Evolutionary conservation across 805 yeast species (phyloP), one percentile per base, ranked within the genome.

Genomic region (Alloascoidea hylecoeti): DNA sequence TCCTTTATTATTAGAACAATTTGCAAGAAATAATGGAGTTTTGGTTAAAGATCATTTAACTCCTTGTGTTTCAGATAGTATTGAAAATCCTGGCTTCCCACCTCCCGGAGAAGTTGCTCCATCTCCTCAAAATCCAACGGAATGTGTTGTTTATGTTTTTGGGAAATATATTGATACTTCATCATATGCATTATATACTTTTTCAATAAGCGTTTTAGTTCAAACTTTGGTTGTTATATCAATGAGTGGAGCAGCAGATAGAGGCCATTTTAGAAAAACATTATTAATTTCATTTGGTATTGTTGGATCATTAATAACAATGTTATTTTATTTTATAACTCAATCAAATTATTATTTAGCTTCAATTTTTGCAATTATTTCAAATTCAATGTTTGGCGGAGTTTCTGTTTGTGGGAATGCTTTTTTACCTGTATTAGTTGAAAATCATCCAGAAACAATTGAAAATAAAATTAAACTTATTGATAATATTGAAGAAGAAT

Each of bases 381-480:
- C 84, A 1, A 81, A 78, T 47, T 63, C 78, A 13, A 70, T 80
- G 16, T 81, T 72, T 54, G 94, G 94, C 1, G 83, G 80, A 5
- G 84, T 78, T 2, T 76, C 76, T 39, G 89, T 81, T 6, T 78
- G 86, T 45, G 88, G 86, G 4, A 82, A 81, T 52, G 76, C 92
- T 1, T 71, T 72, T 45, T 52, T 81, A 34, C 86, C 92, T 0
- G 62, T 70, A 1, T 54, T 81, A 28, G 79, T 74, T 2, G 55
- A 64, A 13, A 66, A 68, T 41, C 60, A 61, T 37, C 41, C 57
- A 16, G 49, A 46, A 23, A 40, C 42, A 35, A 9, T 5, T 5
- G 37, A 28, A 9, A 9, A 9, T 9, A 23, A n/a, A n/a, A 9
- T 23, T 9, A 23, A 23, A n/a, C 30, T 23, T n/a, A 9, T 34